Conservation (phyloP, 2,329 filamentous ascomycete genomes). For the Botrytis fabae region DNA sequence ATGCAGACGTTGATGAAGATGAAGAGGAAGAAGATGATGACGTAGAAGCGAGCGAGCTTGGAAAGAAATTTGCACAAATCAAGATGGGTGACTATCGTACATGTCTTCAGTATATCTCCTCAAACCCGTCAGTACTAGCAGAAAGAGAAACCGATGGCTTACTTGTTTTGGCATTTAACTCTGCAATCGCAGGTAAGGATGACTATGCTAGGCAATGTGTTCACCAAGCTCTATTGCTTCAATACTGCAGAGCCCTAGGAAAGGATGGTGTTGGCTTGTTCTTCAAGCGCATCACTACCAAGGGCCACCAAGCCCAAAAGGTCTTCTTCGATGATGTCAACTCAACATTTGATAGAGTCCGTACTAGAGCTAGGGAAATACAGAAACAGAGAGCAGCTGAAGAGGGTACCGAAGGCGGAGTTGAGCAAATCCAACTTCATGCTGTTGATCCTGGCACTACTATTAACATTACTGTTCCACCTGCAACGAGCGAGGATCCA, state of each 20-base stretch:
- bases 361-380: conserved; percentile 59
- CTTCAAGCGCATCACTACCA: conserved; percentile 92
- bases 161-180: conserved; percentile 88
- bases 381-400: conserved; percentile 53
- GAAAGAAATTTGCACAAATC: conserved; percentile 80
- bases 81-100: conserved; percentile 70
- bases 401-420: conserved; percentile 59
- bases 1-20: conserved; percentile 61
- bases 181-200: conserved; percentile 72
- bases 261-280: conserved; percentile 86
- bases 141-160: conserved; percentile 91
- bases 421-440: conserved; percentile 97
- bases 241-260: conserved; percentile 91
- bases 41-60: conserved; percentile 73
- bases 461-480: conserved; percentile 84
- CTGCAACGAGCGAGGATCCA: conserved; percentile 64
- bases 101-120: conserved; percentile 74
- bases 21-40: conserved; percentile 69
- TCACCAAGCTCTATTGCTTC: conserved; percentile 86
- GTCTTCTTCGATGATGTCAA: conserved; percentile 93
- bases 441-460: conserved; percentile 90
- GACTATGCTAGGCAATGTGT: conserved; percentile 84
- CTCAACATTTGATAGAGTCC: conserved; percentile 81
- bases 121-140: conserved; percentile 73
- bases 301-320: conserved; percentile 84